Conservation (phyloP, 2,329 filamentous ascomycete genomes). For the Colletotrichum neosansevieriae region DNA sequence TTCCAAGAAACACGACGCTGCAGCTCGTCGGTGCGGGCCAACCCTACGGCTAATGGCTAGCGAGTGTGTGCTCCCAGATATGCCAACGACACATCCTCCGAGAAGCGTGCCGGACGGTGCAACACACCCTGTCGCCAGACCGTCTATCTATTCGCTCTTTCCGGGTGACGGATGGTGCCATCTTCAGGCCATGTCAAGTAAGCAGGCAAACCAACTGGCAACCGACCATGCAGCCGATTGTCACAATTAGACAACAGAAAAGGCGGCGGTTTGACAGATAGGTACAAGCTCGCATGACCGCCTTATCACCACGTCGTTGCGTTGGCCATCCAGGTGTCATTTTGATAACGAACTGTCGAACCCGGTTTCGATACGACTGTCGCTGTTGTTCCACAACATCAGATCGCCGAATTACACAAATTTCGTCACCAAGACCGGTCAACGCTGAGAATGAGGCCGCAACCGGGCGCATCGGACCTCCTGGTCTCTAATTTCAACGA, state of each 20-base stretch:
- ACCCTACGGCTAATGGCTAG: conserved; percentile 27
- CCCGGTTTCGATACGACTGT: conserved; percentile 10
- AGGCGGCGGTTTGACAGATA: conserved; percentile 12
- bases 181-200: conserved; percentile 14
- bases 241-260: conserved; percentile 5
- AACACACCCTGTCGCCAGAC: conserved; percentile 23
- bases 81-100: conserved; percentile 21
- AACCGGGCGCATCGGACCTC: conserved; percentile 4
- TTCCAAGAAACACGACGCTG: conserved; percentile 17
- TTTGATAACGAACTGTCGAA: conserved; percentile 2
- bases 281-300: conserved; percentile 12
- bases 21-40: conserved; percentile 29
- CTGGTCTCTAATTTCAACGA: conserved; percentile 11
- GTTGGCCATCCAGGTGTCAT: conserved; percentile 29
- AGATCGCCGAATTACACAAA: conserved; percentile 5
- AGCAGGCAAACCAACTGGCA: conserved; percentile 10
- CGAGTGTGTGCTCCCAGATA: conserved; percentile 23
- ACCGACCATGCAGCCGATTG: conserved; percentile 18
- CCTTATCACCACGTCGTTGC: conserved; percentile 15
- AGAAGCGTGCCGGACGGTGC: conserved; percentile 24
- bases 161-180: conserved; percentile 19
- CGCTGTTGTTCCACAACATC: conserved; percentile 23
- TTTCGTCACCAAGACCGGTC: neutral
- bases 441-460: conserved; percentile 11
- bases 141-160: conserved; percentile 21